These are phyloP conservation scores for Phaffia tasmanica DNA, from an alignment of 768 basidiomycete genomes.

Conservation along the genomic window DNA sequence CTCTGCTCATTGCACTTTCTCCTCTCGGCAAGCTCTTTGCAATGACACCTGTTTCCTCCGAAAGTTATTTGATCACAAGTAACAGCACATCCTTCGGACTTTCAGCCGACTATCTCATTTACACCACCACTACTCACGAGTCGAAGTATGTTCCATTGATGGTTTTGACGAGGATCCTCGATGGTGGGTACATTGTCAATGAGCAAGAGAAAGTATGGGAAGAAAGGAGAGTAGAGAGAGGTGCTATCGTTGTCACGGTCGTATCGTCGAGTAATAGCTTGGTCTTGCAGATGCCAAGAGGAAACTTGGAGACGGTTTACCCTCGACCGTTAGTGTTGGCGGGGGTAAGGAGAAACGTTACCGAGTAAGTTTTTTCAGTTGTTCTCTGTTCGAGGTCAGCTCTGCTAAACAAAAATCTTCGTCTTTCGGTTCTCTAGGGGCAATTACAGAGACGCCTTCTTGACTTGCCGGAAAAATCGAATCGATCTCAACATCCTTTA, in stretches of 20 bases:
- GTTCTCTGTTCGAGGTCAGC: not conserved
- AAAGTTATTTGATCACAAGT: slow-evolving; percentile 32
- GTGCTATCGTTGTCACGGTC: slow-evolving; percentile 74
- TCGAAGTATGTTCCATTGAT: slow-evolving; percentile 58
- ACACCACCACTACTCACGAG: slow-evolving; percentile 71
- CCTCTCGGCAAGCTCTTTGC: slow-evolving; percentile 56
- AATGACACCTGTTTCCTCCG: slow-evolving; percentile 34
- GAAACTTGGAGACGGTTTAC: slow-evolving; percentile 90
- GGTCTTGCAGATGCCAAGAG: slow-evolving; percentile 93
- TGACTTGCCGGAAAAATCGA: slow-evolving; percentile 83
- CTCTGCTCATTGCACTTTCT: slow-evolving; percentile 54
- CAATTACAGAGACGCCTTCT: slow-evolving; percentile 73
- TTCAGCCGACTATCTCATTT: slow-evolving; percentile 62
- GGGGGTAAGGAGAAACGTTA: slow-evolving; percentile 64
- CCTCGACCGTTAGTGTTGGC: slow-evolving; percentile 83
- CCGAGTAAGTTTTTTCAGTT: slow-evolving; percentile 46
- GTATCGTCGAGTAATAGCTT: slow-evolving; percentile 79
- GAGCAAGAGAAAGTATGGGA: slow-evolving; percentile 46
- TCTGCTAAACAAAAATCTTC: not conserved
- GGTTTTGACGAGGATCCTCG: slow-evolving; percentile 27
- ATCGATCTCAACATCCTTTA: slow-evolving; percentile 84
- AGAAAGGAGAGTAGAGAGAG: slow-evolving; percentile 72
- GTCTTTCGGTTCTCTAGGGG: slow-evolving; percentile 42
- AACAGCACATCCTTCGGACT: slow-evolving; percentile 54
- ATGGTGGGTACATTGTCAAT: slow-evolving; percentile 30